Base-by-base conservation (phyloP, 441 rosid genomes). In the Melastoma candidum region DNA sequence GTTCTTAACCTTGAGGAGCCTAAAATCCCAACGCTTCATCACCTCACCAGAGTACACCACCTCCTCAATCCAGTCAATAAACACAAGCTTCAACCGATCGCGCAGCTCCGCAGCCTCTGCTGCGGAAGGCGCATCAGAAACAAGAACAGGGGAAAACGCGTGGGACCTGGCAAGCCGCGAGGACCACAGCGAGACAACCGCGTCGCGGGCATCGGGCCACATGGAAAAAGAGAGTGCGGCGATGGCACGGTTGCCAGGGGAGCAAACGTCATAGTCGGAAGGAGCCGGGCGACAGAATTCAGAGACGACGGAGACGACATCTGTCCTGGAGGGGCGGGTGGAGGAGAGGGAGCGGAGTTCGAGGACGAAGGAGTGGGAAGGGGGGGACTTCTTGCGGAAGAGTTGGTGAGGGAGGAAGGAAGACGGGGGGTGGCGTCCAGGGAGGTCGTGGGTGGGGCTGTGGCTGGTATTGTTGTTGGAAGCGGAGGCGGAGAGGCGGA, bases 161-260 rank as follows among this genome's bases (percentile, higher is more conserved):
- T 70, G 77, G 5, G 26, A 59, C 59, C 81, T 79, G 27, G 56
- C 56, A 43, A 84, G 76, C 2, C 82, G 81, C 51, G 60, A 53
- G 10, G 66, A 63, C 94, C 94, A 84, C 1, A 79, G 56, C 27
- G 62, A 44, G 7, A 72, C 65, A 11, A 73, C 53, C 11, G 81
- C 72, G 11, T 76, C 64, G 17, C 69, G 81, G 46, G 89, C 74
- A 39, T 74, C 74, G 17, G 56, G 56, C 89, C 89, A 80, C 65
- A 72, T 75, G 10, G 56, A 11, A 64, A 76, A 80, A 44, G 11
- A 54, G 39, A 84, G 60, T 1, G 71, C 64, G 46, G 79, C 85
- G 2, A 66, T 73, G 51, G 53, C 45, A 12, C 52, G 36, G 36
- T 29, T 22, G 13, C 44, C 58, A 7, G 58, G 11, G 43, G 48